Evolutionary conservation across 768 basidiomycete species (phyloP).

Genomic region (Baorangia bicolor): DNA sequence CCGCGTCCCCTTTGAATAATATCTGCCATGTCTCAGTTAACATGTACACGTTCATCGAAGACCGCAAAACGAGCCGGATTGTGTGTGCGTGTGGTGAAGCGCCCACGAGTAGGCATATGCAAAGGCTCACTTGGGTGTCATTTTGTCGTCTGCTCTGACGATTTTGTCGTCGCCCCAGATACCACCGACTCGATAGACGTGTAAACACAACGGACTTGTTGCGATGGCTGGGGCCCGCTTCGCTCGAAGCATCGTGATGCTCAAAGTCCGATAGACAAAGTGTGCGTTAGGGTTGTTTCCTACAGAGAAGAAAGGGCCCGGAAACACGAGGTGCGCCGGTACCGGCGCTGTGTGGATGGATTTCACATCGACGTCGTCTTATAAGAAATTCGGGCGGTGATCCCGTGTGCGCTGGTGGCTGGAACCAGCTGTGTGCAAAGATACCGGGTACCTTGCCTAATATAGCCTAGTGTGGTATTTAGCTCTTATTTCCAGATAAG

Average conservation of each 20-base stretch:
- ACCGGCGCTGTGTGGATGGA: background rate
- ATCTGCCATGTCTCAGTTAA: conserved; percentile 15
- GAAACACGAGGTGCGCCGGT: background rate
- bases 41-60: background rate
- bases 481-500: background rate
- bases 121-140: conserved; percentile 24
- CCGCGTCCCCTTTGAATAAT: conserved; percentile 24
- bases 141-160: conserved; percentile 26
- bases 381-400: background rate
- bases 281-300: background rate
- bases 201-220: conserved; percentile 17
- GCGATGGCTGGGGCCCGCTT: background rate
- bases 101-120: background rate
- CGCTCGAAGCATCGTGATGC: conserved; percentile 1
- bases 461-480: background rate
- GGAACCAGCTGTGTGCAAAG: background rate
- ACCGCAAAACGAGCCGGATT: background rate
- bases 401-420: background rate
- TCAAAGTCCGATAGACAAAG: background rate
- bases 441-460: too few species aligned
- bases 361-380: background rate
- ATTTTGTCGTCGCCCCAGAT: conserved; percentile 31
- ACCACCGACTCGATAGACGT: conserved; percentile 30
- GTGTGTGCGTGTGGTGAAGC: background rate
- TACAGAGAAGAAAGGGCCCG: background rate